Percentiles rank a stretch among this genome's conserved stretches.
Evolutionary conservation across 148 eudicot species (phyloP).

Genomic region (Oxyria digyna): DNA sequence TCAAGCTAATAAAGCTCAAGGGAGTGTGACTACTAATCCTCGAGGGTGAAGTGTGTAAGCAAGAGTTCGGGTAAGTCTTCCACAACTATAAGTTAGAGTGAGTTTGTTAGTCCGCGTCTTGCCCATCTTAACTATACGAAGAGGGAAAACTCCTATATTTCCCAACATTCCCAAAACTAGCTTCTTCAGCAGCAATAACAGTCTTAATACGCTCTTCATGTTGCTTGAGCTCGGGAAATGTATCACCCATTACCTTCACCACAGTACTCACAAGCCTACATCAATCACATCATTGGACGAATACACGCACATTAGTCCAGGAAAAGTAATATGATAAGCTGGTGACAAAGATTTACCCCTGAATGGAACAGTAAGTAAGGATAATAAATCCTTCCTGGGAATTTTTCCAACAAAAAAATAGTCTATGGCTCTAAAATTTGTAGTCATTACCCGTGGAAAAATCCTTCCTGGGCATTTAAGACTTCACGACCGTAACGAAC

Average conservation of each 20-base stretch:
- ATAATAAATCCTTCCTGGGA: not conserved
- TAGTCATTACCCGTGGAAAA: constrained; percentile 77
- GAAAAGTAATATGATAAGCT: not conserved
- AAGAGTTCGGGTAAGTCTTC: no score
- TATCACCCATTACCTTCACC: constrained; percentile 67
- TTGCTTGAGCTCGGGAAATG: constrained; percentile 80
- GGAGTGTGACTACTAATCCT: no score
- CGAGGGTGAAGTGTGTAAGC: no score
- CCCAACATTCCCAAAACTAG: constrained; percentile 86
- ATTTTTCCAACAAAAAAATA: not conserved
- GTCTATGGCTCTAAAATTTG: not conserved
- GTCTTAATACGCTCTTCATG: constrained; percentile 55
- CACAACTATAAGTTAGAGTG: no score
- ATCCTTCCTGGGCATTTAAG: constrained; percentile 68
- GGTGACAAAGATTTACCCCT: not conserved
- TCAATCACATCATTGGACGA: constrained; percentile 5
- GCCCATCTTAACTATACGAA: no score
- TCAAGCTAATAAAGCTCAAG: no score
- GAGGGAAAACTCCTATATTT: no score
- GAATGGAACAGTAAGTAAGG: not conserved
- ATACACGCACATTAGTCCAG: not conserved
- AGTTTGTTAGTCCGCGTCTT: no score
- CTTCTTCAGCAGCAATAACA: constrained; percentile 72
- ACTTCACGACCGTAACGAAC: constrained; percentile 97
- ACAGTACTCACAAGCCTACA: constrained; percentile 72